Evolutionary conservation across 208 protist species (phyloP), one percentile per base, ranked within the genome.

Genomic region (Chromosphaera perkinsii): DNA sequence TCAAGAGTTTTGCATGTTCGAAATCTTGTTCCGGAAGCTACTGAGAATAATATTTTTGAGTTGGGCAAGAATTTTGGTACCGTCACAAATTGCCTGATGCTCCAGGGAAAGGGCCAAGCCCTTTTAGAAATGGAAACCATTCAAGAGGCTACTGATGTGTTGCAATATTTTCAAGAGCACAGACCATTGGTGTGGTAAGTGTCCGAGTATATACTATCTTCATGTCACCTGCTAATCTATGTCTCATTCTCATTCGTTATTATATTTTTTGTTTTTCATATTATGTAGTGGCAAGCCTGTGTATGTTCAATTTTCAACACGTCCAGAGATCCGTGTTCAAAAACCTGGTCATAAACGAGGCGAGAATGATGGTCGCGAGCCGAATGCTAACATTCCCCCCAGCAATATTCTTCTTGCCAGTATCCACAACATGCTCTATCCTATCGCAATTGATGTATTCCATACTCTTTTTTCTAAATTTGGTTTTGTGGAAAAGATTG

Each of bases 381-480:
- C n/a, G n/a, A n/a, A n/a, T n/a, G n/a, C n/a, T n/a, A n/a, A n/a
- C n/a, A n/a, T n/a, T n/a, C n/a, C 4, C 14, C 29, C 14, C 24
- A 32, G 58, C 24, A 31, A 27, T 51, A 82, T 85, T 40, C 68
- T 85, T 37, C 51, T 80, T 29, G 61, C 79, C 7, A 77, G 70
- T 1, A 60, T 85, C 31, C 52, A 52, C 39, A 79, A 85, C 63
- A 59, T 77, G 51, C n/a, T 75, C 40, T 85, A 84, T 63, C 71
- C 72, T 26, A 58, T 85, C 26, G 84, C 79, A 5, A 63, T 83
- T 14, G 80, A 85, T 33, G 51, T 71, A 12, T 43, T 85, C 2
- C 63, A 72, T 45, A 66, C 72, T 49, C 42, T 85, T 24, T 82
- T 85, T 39, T 75, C 39, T 17, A 55, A 58, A 29, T 82, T 59